Evolutionary conservation across 2,329 filamentous ascomycete species (phyloP), one percentile per base, ranked within the genome.

Genomic region (Metarhizium rileyi): DNA sequence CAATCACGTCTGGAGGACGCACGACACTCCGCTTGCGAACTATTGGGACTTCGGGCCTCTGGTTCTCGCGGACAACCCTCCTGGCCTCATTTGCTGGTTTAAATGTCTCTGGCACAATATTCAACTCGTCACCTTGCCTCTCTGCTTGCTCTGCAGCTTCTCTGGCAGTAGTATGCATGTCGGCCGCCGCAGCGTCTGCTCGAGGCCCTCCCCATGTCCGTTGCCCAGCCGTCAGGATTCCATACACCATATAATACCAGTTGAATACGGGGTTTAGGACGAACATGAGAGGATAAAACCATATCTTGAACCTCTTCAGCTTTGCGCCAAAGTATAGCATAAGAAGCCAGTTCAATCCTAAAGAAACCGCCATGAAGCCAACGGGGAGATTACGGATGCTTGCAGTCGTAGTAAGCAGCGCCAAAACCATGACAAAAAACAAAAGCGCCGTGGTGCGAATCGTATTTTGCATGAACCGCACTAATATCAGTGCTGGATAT

Each of bases 191-290:
- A 1, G 90, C 90, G 66, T 97, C 91, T 2, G 89, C 90, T 60
- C 91, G 80, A 10, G 91, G 93, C 0, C 91, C 91, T 56, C 91
- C 91, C 91, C 93, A 98, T 1, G 91, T 97, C 56, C 91, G 79
- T 65, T 95, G 89, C 20, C 90, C 90, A 27, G 90, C 90, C 1
- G 91, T 96, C 67, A 95, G 93, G 58, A 95, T 94, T 42, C 90
- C 90, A 65, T 96, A 95, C 2, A 95, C 86, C 86, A 96, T 95
- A 71, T 97, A 97, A 51, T 89, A 80, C 91, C 91, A 97, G 68
- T 97, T 97, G 76, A 96, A 90, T 63, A 97, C 94, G 1, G 93
- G 91, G 62, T 96, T 97, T 55, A 96, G 67, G 44, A 95, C 70
- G 64, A 96, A 97, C 90, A 97, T 96, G 54, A 97, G 60, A 0